Evolutionary conservation across 768 basidiomycete species (phyloP).

Genomic region (Kwoniella dendrophila): DNA sequence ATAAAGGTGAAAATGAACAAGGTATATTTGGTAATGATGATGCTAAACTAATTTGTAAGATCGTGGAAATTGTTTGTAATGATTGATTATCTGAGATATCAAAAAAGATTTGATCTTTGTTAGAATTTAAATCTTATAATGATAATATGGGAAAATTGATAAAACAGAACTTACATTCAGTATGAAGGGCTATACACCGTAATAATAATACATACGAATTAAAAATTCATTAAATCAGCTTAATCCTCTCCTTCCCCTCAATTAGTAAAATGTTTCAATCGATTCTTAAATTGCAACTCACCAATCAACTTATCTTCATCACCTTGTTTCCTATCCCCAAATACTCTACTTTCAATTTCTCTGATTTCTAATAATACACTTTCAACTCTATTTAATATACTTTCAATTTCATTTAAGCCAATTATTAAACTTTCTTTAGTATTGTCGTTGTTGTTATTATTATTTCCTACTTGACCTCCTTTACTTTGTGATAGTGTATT

Average conservation of each 20-base stretch:
- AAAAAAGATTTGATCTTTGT: background rate
- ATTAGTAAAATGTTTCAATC: too few species aligned
- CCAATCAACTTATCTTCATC: slow-evolving; percentile 11
- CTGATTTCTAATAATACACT: slow-evolving; percentile 13
- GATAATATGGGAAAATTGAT: background rate
- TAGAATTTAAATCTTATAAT: background rate
- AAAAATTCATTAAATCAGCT: too few species aligned
- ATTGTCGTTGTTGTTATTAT: background rate
- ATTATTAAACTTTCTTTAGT: slow-evolving; percentile 1
- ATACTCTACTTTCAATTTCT: slow-evolving; percentile 16
- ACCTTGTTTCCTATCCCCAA: slow-evolving; percentile 2
- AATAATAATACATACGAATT: too few species aligned
- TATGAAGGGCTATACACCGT: slow-evolving; percentile 9
- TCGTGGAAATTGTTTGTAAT: slow-evolving; percentile 6
- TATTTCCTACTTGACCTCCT: background rate
- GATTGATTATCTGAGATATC: slow-evolving; percentile 14
- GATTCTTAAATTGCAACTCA: background rate
- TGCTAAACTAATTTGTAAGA: slow-evolving; percentile 21
- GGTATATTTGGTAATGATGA: slow-evolving; percentile 28
- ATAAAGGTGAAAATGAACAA: background rate
- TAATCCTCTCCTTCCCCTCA: too few species aligned
- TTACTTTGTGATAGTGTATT: too few species aligned
- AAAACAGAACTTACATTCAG: slow-evolving; percentile 22
- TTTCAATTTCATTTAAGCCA: slow-evolving; percentile 7
- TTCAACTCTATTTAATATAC: slow-evolving; percentile 2